These are phyloP conservation scores for Globisporangium radiosum DNA, from an alignment of 352 stramenopile genomes.

Conservation along the genomic window DNA sequence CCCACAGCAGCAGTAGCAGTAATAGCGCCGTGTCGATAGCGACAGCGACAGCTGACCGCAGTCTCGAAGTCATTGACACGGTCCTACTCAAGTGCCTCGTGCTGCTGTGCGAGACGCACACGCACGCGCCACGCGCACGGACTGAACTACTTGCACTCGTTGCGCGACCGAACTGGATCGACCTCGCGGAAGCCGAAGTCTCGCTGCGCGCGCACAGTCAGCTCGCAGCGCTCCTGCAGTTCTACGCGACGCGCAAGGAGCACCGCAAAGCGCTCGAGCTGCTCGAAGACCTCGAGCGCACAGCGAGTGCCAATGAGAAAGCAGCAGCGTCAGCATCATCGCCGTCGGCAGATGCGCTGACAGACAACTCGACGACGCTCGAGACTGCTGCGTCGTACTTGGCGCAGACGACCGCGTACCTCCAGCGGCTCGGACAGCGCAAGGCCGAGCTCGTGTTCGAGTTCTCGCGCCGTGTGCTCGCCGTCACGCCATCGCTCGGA, in stretches of 20 bases:
- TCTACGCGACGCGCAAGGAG: conserved; percentile 64
- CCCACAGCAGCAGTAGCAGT: background rate
- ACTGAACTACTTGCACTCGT: conserved; percentile 53
- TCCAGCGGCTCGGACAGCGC: conserved; percentile 53
- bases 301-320: conserved; percentile 21
- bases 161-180: conserved; percentile 44
- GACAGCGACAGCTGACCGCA: background rate
- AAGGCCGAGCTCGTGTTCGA: conserved; percentile 73
- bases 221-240: conserved; percentile 52
- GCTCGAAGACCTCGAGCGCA: conserved; percentile 71
- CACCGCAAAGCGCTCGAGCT: conserved; percentile 78
- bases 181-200: conserved; percentile 68
- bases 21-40: background rate
- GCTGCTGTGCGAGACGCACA: conserved; percentile 39
- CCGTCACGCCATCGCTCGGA: conserved; percentile 40
- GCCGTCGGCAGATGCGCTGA: background rate
- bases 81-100: conserved; percentile 82
- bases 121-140: conserved; percentile 28
- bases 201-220: conserved; percentile 65
- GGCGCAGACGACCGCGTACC: conserved; percentile 55
- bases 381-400: conserved; percentile 39
- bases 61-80: conserved; percentile 62
- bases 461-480: conserved; percentile 69
- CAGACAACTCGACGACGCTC: background rate
- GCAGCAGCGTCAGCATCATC: conserved; percentile 1